Base-by-base conservation (phyloP, 331 rosid genomes). In the Cydonia oblonga region DNA sequence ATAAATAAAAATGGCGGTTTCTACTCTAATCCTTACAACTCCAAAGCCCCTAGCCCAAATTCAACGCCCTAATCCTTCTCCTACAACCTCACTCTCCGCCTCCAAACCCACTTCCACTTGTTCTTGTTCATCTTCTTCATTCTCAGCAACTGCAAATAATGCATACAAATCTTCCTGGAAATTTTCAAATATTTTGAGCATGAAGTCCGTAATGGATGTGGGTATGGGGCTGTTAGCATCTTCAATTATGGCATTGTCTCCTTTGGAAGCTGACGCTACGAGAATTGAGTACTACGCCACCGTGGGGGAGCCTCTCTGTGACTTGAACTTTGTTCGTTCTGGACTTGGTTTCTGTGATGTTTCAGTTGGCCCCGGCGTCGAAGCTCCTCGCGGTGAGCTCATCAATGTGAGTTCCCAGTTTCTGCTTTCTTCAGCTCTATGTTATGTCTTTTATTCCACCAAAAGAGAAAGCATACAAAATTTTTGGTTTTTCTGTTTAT, bases 251-350 rank as follows among this genome's bases (percentile, higher is more conserved):
- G 84, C 86, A 19, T 65, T 87, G 56, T 84, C 96, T 22, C 90
- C 96, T 22, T 62, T 89, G 80, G 88, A 91, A 9, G 96, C 96
- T 3, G 78, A 86, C 53, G 97, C 99, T 24, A 91, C 97, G 0
- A 91, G 97, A 76, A 73, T 91, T 23, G 96, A 95, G 82, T 91
- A 91, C 85, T 95, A 88, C 68, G 97, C 99, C 33, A 91, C 96
- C 7, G 96, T 91, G 4, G 96, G 82, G 49, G 99, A 89, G 24
- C 96, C 97, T 38, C 44, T 70, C 29, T 91, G 99, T 51, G 96
- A 91, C 64, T 79, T 88, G 79, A 89, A 82, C 40, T 88, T 78
- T 28, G 97, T 22, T 4, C 87, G 81, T 64, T 89, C 96, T 32
- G 97, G 96, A 7, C 97, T 95, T 69, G 99, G 99, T 46, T 95